phyloP scores from a whole-genome alignment of 2,329 filamentous ascomycete species.

The Aspergillus alliaceus region DNA sequence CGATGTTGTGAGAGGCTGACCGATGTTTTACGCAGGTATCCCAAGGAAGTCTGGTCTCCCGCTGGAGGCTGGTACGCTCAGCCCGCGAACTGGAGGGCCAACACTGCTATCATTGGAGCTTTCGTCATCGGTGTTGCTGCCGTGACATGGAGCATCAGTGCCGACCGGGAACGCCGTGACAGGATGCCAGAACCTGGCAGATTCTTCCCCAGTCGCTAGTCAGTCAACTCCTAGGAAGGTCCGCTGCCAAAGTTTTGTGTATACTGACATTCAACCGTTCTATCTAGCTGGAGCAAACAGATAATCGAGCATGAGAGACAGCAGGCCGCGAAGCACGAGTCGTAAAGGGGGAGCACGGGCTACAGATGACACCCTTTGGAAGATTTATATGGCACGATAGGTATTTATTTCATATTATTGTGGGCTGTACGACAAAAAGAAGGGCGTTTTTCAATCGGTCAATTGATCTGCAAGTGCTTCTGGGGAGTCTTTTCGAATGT shows the following conservation, averaged over 20 bases:
- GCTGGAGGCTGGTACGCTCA: conserved; percentile 97
- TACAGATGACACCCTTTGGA: conserved; percentile 15
- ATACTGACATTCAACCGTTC: conserved; percentile 17
- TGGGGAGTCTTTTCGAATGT: conserved; percentile 39
- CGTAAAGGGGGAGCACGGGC: conserved; percentile 25
- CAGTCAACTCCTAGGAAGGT: conserved; percentile 40
- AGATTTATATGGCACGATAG: conserved; percentile 25
- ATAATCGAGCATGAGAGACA: conserved; percentile 66
- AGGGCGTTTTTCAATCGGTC: conserved; percentile 37
- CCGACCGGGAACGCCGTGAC: conserved; percentile 69
- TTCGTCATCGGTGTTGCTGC: conserved; percentile 68
- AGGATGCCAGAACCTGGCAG: conserved; percentile 73
- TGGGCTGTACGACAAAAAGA: conserved; percentile 41
- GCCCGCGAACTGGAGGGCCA: conserved; percentile 90
- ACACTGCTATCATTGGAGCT: conserved; percentile 75
- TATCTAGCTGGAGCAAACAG: conserved; percentile 67
- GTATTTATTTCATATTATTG: conserved; percentile 35
- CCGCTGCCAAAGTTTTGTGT: conserved; percentile 1
- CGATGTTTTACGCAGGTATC: conserved; percentile 63
- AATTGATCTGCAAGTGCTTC: conserved; percentile 38
- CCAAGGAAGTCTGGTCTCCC: conserved; percentile 99
- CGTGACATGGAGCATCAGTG: conserved; percentile 70
- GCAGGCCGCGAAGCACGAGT: conserved; percentile 45
- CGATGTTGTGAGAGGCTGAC: conserved; percentile 21
- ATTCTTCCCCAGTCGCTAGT: conserved; percentile 86